Evolutionary conservation across 306 rosid genomes (phyloP).

Genomic region (Quercus suber): DNA sequence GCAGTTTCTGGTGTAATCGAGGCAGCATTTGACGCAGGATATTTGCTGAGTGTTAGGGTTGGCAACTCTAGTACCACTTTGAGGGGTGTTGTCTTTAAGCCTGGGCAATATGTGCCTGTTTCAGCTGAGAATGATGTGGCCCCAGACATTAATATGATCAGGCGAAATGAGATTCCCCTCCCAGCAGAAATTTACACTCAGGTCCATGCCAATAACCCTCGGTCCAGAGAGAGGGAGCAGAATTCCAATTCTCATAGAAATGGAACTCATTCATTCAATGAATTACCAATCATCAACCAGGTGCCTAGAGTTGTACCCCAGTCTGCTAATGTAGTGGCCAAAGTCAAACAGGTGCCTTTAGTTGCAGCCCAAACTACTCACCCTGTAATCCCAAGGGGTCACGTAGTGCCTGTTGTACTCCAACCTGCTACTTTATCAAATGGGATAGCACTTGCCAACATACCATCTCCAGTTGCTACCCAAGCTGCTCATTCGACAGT

Average conservation of each 20-base stretch:
- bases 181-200: constrained; percentile 36
- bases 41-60: constrained; percentile 75
- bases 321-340: constrained; percentile 34
- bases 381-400: constrained; percentile 44
- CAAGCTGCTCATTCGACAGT: constrained; percentile 45
- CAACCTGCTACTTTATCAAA: constrained; percentile 42
- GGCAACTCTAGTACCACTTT: constrained; percentile 64
- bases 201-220: constrained; percentile 37
- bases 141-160: constrained; percentile 75
- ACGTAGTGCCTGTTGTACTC: constrained; percentile 52
- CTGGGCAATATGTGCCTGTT: constrained; percentile 74
- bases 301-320: constrained; percentile 37
- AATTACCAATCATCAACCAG: constrained; percentile 37
- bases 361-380: constrained; percentile 30
- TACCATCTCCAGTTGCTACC: constrained; percentile 28
- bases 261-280: constrained; percentile 31
- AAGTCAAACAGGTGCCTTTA: constrained; percentile 33
- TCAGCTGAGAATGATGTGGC: constrained; percentile 81
- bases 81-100: constrained; percentile 86
- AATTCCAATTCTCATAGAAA: constrained; percentile 30
- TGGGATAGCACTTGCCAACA: constrained; percentile 41
- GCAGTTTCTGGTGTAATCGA: constrained; percentile 78
- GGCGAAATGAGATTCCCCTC: constrained; percentile 55
- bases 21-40: constrained; percentile 92
- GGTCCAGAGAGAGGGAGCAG: constrained; percentile 44